phyloP scores from a whole-genome alignment of 108 stramenopile genomes.

The Discostella pseudostelligera region DNA sequence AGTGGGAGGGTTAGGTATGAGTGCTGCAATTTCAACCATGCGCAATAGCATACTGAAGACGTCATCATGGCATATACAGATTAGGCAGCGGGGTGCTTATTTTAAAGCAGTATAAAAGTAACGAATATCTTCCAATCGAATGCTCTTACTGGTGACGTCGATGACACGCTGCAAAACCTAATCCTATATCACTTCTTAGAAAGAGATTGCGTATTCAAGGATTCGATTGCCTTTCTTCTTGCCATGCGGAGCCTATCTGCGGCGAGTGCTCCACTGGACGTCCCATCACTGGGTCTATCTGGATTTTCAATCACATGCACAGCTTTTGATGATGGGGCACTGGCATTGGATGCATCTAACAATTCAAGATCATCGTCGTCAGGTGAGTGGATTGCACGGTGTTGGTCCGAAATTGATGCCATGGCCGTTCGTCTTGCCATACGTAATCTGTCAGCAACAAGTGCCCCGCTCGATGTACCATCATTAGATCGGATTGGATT shows the following conservation, averaged over 20 bases:
- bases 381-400: background rate
- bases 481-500: constrained; percentile 38
- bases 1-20: too few relatives aligned
- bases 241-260: constrained; percentile 12
- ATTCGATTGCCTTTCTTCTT: constrained; percentile 9
- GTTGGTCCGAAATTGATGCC: background rate
- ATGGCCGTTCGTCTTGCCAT: constrained; percentile 28
- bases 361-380: too few relatives aligned
- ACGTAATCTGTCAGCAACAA: constrained; percentile 28
- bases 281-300: constrained; percentile 31
- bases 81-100: too few relatives aligned
- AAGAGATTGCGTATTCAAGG: background rate
- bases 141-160: too few relatives aligned
- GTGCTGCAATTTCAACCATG: too few relatives aligned
- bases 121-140: too few relatives aligned
- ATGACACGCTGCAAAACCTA: too few relatives aligned
- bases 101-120: too few relatives aligned
- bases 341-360: too few relatives aligned
- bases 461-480: constrained; percentile 40
- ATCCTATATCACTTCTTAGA: background rate
- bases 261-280: constrained; percentile 31
- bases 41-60: too few relatives aligned
- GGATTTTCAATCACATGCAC: constrained; percentile 28
- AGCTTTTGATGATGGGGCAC: too few relatives aligned
- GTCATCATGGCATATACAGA: too few relatives aligned